Conservation (phyloP, 106 monocot species). For the Platanthera guangdongensis region DNA sequence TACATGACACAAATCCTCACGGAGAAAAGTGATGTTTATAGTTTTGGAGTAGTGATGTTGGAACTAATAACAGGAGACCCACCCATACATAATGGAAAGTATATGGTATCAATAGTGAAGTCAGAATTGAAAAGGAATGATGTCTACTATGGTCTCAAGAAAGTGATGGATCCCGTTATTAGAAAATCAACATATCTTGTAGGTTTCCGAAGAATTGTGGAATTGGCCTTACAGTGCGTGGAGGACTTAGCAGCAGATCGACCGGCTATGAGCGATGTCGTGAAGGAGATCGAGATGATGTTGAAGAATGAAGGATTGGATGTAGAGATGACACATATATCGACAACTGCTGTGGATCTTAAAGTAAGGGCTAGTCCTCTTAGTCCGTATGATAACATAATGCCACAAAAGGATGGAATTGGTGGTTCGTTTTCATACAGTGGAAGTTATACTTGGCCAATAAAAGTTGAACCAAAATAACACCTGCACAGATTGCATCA, state of each 20-base stretch:
- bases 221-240: conserved; percentile 55
- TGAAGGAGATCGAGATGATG: conserved; percentile 57
- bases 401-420: not conserved
- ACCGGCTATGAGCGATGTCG: conserved; percentile 62
- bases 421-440: conserved; percentile 2
- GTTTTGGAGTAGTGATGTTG: conserved; percentile 71
- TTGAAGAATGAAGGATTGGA: conserved; percentile 38
- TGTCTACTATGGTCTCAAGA: conserved; percentile 39
- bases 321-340: conserved; percentile 18
- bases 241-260: conserved; percentile 36
- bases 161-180: conserved; percentile 40
- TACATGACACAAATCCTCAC: conserved; percentile 64
- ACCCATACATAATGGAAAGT: conserved; percentile 44
- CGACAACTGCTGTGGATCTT: conserved; percentile 7
- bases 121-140: conserved; percentile 23
- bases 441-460: not conserved
- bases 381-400: not conserved
- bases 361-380: not conserved
- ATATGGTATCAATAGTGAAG: conserved; percentile 40
- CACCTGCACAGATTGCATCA: not conserved
- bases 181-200: conserved; percentile 11
- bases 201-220: conserved; percentile 43
- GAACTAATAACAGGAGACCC: conserved; percentile 46
- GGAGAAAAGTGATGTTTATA: conserved; percentile 78
- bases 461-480: conserved; percentile 10